Conservation (phyloP, 305 asterid species). For the Fraxinus latifolia region DNA sequence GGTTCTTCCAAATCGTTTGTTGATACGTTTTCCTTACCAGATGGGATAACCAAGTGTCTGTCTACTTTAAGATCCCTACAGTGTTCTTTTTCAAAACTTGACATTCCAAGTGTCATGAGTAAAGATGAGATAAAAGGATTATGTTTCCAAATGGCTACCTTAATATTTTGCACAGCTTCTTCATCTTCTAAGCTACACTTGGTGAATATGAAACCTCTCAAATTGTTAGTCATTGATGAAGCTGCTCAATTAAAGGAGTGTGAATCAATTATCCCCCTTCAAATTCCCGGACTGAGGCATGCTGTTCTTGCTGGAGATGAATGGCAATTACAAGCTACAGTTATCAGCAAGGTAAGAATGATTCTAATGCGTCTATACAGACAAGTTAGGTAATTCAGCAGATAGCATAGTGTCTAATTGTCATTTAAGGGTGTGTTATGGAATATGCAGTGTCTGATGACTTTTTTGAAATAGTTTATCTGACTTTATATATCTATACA, state of each 20-base stretch:
- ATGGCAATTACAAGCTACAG: constrained; percentile 54
- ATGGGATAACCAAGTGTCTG: constrained; percentile 36
- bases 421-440: neutral
- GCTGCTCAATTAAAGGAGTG: constrained; percentile 76
- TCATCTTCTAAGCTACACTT: constrained; percentile 46
- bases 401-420: neutral
- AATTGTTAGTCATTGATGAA: constrained; percentile 58
- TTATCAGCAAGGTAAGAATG: constrained; percentile 52
- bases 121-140: constrained; percentile 25
- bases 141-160: constrained; percentile 43
- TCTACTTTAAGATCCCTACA: constrained; percentile 33
- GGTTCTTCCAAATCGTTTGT: constrained; percentile 5
- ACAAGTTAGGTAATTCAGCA: neutral
- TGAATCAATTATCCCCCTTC: constrained; percentile 63
- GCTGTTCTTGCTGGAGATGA: constrained; percentile 70
- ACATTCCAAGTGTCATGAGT: constrained; percentile 30
- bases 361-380: neutral
- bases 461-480: neutral
- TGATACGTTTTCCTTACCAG: constrained; percentile 25
- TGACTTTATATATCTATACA: constrained; percentile 16
- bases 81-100: constrained; percentile 25
- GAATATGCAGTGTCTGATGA: neutral
- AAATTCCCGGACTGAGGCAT: constrained; percentile 43
- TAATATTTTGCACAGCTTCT: constrained; percentile 62
- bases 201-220: constrained; percentile 35